Evolutionary conservation across 305 asterid genomes (phyloP).

Genomic region (Solanum hybrid): DNA sequence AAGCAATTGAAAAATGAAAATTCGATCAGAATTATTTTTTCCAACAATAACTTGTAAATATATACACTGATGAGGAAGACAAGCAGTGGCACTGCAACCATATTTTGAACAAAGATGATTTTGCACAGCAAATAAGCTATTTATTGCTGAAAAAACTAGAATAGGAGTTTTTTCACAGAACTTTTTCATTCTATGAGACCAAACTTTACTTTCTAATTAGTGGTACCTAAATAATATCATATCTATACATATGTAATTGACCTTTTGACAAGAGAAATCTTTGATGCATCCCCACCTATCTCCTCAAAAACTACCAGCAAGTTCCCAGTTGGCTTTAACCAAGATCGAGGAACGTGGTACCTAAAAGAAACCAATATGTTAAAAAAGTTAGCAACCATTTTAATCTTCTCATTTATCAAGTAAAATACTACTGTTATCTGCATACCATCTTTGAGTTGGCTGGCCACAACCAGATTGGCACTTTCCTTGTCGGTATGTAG

Average conservation of each 20-base stretch:
- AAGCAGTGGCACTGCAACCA: not conserved
- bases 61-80: not conserved
- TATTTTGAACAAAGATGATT: not conserved
- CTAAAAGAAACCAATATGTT: constrained; percentile 24
- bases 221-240: not conserved
- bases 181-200: not conserved
- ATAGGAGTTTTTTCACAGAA: not conserved
- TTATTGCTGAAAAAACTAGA: not conserved
- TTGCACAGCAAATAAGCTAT: not conserved
- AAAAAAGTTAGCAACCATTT: not conserved
- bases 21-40: not conserved
- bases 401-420: not conserved
- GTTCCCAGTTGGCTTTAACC: constrained; percentile 69
- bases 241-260: constrained; percentile 30
- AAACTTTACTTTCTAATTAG: not conserved
- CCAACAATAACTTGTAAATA: not conserved
- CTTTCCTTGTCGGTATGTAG: constrained; percentile 56
- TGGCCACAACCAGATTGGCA: constrained; percentile 87
- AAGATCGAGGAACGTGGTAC: constrained; percentile 92
- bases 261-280: constrained; percentile 65
- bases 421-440: not conserved
- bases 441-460: constrained; percentile 92
- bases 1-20: not conserved
- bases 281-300: constrained; percentile 84
- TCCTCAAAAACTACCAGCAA: constrained; percentile 77